Conservation (phyloP, 129 eudicot genomes). For the Centrapalus pauciflorus region DNA sequence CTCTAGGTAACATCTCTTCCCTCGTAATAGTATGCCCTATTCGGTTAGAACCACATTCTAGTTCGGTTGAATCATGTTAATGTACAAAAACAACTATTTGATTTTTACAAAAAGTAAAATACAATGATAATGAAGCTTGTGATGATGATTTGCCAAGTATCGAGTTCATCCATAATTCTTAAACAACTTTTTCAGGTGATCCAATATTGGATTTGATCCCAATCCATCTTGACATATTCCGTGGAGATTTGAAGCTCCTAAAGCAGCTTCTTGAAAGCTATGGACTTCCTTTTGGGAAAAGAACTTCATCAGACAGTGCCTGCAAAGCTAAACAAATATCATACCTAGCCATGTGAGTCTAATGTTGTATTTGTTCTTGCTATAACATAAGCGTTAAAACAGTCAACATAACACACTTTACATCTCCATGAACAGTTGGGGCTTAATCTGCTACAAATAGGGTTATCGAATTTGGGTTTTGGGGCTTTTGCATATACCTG, state of each 20-base stretch:
- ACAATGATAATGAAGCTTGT: too few relatives aligned
- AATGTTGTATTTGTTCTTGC: neutral
- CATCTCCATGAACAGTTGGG: neutral
- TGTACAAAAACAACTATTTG: too few relatives aligned
- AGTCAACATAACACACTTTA: too few relatives aligned
- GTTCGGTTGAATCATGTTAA: too few relatives aligned
- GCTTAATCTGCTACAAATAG: neutral
- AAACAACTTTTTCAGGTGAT: conserved; percentile 60
- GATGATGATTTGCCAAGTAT: too few relatives aligned
- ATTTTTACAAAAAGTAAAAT: too few relatives aligned
- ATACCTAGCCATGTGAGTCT: conserved; percentile 76
- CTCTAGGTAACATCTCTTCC: conserved; percentile 53
- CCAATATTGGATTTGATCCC: conserved; percentile 82
- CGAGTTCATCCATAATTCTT: too few relatives aligned
- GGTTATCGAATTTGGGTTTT: neutral
- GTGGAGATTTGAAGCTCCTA: conserved; percentile 62
- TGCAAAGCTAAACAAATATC: conserved; percentile 42
- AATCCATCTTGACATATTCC: conserved; percentile 67
- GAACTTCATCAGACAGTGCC: conserved; percentile 20
- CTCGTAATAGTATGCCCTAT: too few relatives aligned
- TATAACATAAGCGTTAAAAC: too few relatives aligned
- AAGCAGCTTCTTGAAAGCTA: conserved; percentile 68
- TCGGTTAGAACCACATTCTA: too few relatives aligned
- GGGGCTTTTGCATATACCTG: neutral
- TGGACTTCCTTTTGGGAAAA: conserved; percentile 52